These are phyloP conservation scores for Beta vulgaris DNA, from an alignment of 148 eudicot genomes.

Conservation along the genomic window DNA sequence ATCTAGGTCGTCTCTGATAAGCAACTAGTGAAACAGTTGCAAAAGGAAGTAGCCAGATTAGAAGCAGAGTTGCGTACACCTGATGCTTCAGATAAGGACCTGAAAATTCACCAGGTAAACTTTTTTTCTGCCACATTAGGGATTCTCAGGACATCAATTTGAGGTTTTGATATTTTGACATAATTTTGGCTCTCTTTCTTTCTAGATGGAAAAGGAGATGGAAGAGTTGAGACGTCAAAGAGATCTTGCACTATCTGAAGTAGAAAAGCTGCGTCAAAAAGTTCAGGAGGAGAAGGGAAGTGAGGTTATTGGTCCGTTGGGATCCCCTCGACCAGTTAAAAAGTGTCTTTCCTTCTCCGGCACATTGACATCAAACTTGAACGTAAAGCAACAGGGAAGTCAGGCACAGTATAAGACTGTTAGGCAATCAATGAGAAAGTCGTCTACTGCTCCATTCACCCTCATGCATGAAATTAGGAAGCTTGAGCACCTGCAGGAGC, in stretches of 20 bases:
- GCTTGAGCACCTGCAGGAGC: constrained; percentile 96
- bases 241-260: constrained; percentile 81
- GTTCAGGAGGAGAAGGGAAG: constrained; percentile 52
- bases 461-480: constrained; percentile 88
- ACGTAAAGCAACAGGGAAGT: constrained; percentile 44
- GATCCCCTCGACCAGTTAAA: constrained; percentile 51
- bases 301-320: constrained; percentile 46
- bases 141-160: background rate
- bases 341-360: constrained; percentile 83
- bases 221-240: constrained; percentile 84
- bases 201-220: constrained; percentile 83
- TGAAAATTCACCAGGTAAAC: constrained; percentile 63
- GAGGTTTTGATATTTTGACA: constrained; percentile 4
- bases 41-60: constrained; percentile 88
- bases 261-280: constrained; percentile 67
- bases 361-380: constrained; percentile 40
- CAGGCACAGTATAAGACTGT: constrained; percentile 49
- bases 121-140: background rate
- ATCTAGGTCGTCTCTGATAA: constrained; percentile 87
- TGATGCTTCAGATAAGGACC: constrained; percentile 73
- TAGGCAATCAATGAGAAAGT: constrained; percentile 74
- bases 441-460: constrained; percentile 88
- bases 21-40: constrained; percentile 88
- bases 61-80: constrained; percentile 89
- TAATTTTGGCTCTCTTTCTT: background rate